Evolutionary conservation across 139 green algal genomes (phyloP).

Genomic region (Picochlorum sp.): DNA sequence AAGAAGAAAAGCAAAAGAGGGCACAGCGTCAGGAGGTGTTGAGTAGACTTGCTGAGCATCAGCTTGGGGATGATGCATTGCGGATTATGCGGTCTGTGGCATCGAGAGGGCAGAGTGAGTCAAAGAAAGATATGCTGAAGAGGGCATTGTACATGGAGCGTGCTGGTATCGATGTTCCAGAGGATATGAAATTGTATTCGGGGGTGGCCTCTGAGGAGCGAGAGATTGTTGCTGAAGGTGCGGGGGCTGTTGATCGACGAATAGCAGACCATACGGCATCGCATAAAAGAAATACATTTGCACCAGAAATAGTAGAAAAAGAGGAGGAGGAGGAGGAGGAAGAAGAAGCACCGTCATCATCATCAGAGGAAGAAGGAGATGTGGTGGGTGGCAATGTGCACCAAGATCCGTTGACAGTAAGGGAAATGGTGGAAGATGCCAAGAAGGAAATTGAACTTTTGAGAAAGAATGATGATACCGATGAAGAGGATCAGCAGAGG

Average conservation of each 20-base stretch:
- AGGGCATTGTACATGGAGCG: slow-evolving; percentile 50
- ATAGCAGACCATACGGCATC: not conserved
- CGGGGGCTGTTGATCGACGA: not conserved
- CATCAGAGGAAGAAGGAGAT: slow-evolving; percentile 7
- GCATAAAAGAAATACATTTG: too few species aligned
- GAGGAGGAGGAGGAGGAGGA: not conserved
- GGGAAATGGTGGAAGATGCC: slow-evolving; percentile 1
- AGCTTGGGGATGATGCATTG: slow-evolving; percentile 28
- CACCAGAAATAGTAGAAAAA: slow-evolving; percentile 8
- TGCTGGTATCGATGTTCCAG: slow-evolving; percentile 35
- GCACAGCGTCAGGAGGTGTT: slow-evolving; percentile 27
- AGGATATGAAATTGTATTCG: not conserved
- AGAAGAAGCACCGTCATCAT: not conserved
- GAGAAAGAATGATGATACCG: not conserved
- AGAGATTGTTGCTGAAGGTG: slow-evolving; percentile 1
- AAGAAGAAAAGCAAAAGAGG: slow-evolving; percentile 53
- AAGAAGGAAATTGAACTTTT: not conserved
- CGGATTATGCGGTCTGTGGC: slow-evolving; percentile 45
- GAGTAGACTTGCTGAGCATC: slow-evolving; percentile 15
- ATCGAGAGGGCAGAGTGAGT: slow-evolving; percentile 50
- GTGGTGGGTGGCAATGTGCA: too few species aligned
- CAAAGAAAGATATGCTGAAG: slow-evolving; percentile 59
- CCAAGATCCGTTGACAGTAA: not conserved
- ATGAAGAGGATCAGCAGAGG: slow-evolving; percentile 1
- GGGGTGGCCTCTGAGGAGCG: not conserved